Base-by-base conservation (phyloP, 192 early-diverging fungal species). In the Podila minutissima region DNA sequence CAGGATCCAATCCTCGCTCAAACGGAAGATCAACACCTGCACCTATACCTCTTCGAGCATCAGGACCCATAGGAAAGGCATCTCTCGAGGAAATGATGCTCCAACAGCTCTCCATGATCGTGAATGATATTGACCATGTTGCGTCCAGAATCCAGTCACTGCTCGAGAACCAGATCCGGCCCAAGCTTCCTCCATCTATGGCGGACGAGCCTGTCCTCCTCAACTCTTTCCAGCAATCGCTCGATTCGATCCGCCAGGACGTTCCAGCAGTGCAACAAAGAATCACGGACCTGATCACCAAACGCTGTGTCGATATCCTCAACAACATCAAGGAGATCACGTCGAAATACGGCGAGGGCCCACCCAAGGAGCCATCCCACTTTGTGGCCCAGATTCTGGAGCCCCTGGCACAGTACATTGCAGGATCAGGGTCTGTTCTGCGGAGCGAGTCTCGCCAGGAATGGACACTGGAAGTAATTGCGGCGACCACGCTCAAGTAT, bases 321-420 rank as follows among this genome's bases (percentile, higher is more conserved):
- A 68, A 71, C 22, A 82, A 79, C 22, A 74, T 88, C 12, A 72
- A 75, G 51, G 71, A 63, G 20, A 83, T 90, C 50, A 82, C 62
- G 13, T 59, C 66, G 33, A 82, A 86, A 38, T 83, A 82, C 50
- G 59, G 86, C 28, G 75, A 86, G 22, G 70, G 71, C 2, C 74
- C 84, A 3, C 89, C 89, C 17, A 75, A 48, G 3, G 87, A 88
- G 59, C 71, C 84, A 22, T 89, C 88, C 19, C 75, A 83, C 4
- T 90, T 88, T 74, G 85, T 90, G 15, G 67, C 85, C 4, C 62
- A 81, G 48, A 82, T 90, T 17, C 66, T 90, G 35, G 75, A 75
- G 32, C 89, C 89, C 9, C 76, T 88, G 6, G 37, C 59, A n/a
- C 58, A 59, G 41, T 79, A 68, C 55, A 24, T 79, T 48, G 49